Base-by-base conservation (phyloP, 1,284 basidiomycete genomes). In the Sanghuangporus sanghuang region DNA sequence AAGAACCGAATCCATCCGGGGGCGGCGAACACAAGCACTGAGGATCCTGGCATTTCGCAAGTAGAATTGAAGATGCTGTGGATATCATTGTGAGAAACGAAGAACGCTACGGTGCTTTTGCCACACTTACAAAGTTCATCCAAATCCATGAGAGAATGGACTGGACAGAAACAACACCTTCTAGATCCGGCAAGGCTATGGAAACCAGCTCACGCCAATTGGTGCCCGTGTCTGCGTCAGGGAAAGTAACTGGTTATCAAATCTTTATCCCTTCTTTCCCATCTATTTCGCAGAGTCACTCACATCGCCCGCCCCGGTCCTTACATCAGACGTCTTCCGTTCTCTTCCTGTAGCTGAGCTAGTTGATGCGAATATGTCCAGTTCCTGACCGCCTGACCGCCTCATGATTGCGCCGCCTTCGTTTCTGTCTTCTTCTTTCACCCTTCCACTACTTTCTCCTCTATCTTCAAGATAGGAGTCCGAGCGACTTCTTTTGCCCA, bases 401-500 rank as follows among this genome's bases (percentile, higher is more conserved):
- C 61, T 16, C 14, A 14, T 6, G 9, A 2, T 38, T 23, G 42
- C 23, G 27, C 50, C 58, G 16, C 48, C 62, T 32, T 57, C 61
- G 36, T 44, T 49, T 16, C 16, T 23, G 6, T 56, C 54, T 32
- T 62, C 61, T 32, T 62, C 58, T 23, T 60, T 60, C n/a, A 60
- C 23, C 46, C 35, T 27, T 27, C 48, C 21, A 2, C 23, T n/a
- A 6, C 46, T 32, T 12, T 40, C 58, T 18, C 39, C 46, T 35
- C 36, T 8, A 39, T 42, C 54, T 23, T 44, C 61, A 9, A 50
- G 38, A 9, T 40, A 61, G 16, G 59, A 61, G 32, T 58, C 56
- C 18, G 62, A 57, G 11, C 62, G 42, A n/a, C 23, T 52, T 32
- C 62, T 57, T 38, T 63, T 63, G 18, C 44, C 57, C 46, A 59